Conservation (phyloP, 2,329 filamentous ascomycete species). For the Ophiobolus disseminans region DNA sequence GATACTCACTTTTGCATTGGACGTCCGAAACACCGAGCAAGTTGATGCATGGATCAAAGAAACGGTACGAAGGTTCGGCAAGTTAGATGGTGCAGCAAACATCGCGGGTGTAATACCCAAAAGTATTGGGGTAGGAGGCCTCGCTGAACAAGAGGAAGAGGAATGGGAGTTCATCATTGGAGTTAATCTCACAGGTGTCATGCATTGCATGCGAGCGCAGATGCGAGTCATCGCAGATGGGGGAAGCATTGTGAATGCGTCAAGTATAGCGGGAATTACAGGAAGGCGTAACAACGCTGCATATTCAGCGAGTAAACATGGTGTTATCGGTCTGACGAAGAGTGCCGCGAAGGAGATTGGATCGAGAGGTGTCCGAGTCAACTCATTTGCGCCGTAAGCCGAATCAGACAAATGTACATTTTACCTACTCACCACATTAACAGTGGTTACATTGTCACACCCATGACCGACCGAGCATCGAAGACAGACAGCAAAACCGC, state of each 20-base stretch:
- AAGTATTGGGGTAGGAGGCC: slow-evolving; percentile 14
- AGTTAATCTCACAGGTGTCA: slow-evolving; percentile 52
- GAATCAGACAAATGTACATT: not conserved
- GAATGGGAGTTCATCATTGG: slow-evolving; percentile 28
- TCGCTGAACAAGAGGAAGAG: slow-evolving; percentile 18
- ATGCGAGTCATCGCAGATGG: slow-evolving; percentile 35
- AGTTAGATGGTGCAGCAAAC: slow-evolving; percentile 51
- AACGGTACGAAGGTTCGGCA: slow-evolving; percentile 44
- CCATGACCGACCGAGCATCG: slow-evolving; percentile 13
- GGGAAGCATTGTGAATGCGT: slow-evolving; percentile 12
- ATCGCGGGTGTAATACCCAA: slow-evolving; percentile 42
- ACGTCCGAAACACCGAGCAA: slow-evolving; percentile 52
- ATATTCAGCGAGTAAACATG: slow-evolving; percentile 48
- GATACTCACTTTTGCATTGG: slow-evolving; percentile 35
- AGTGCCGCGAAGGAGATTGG: slow-evolving; percentile 48
- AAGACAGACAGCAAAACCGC: slow-evolving; percentile 4
- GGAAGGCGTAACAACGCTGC: slow-evolving; percentile 48
- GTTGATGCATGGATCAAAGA: slow-evolving; percentile 51
- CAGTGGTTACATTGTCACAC: slow-evolving; percentile 17
- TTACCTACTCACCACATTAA: not conserved
- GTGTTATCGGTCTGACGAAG: slow-evolving; percentile 47
- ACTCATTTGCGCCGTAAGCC: slow-evolving; percentile 35
- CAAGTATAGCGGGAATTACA: slow-evolving; percentile 55
- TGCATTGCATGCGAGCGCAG: slow-evolving; percentile 34
- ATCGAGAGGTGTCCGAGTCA: slow-evolving; percentile 35